A percentile compares a stretch with the other conserved stretches of the same genome.
phyloP scores from a whole-genome alignment of 2,329 filamentous ascomycete genomes.

The Aspergillus chevalieri region DNA sequence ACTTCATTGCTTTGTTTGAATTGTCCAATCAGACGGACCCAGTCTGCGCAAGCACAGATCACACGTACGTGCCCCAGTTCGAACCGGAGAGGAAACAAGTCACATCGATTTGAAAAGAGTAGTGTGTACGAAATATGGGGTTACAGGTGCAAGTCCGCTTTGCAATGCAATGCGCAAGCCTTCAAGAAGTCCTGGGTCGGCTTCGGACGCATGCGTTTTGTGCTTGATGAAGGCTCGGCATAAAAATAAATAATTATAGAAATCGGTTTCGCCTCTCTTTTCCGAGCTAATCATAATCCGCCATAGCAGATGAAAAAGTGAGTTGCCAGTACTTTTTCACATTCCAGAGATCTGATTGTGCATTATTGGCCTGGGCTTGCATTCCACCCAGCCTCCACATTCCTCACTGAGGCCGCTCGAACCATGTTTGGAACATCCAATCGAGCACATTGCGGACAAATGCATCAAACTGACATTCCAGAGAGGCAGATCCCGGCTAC shows the following conservation, averaged over 20 bases:
- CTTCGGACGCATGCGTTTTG: neutral
- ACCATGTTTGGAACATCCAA: no score
- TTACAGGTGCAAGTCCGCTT: neutral
- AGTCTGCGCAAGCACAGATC: neutral
- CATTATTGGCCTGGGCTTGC: constrained; percentile 27
- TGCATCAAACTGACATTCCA: no score
- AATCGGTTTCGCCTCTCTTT: constrained; percentile 1
- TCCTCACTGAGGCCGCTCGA: constrained; percentile 4
- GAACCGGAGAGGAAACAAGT: neutral
- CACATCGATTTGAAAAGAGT: neutral
- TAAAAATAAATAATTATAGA: constrained; percentile 14
- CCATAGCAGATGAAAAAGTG: constrained; percentile 6
- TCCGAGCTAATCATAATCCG: neutral
- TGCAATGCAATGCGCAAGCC: neutral
- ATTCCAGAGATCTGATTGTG: constrained; percentile 15
- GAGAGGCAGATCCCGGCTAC: neutral
- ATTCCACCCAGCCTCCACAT: constrained; percentile 27
- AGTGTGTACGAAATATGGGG: neutral
- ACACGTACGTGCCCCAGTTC: neutral
- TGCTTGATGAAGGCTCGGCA: neutral
- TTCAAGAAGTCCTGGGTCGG: neutral
- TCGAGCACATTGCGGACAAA: no score
- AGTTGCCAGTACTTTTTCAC: constrained; percentile 9
- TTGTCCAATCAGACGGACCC: neutral
- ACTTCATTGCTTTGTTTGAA: neutral